phyloP scores from a whole-genome alignment of 1,139 yeast genomes.

The Pichia sp. region DNA sequence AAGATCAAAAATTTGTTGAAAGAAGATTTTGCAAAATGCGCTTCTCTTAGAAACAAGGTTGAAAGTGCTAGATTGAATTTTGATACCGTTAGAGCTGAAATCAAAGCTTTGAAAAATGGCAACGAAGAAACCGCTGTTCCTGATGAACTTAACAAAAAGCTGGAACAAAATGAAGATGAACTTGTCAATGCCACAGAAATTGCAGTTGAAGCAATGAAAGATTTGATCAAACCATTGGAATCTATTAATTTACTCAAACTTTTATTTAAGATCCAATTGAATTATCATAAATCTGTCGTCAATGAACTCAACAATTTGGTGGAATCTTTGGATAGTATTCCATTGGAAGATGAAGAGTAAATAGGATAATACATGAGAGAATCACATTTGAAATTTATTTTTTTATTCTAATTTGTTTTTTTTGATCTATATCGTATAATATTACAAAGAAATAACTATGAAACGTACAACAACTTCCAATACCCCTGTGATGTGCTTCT shows the following conservation, averaged over 20 bases:
- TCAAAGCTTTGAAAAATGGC: slow-evolving; percentile 30
- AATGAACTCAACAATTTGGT: slow-evolving; percentile 34
- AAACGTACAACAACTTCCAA: no score
- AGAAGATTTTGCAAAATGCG: slow-evolving; percentile 52
- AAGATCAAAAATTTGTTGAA: slow-evolving; percentile 44
- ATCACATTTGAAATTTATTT: background rate
- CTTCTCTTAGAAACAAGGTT: slow-evolving; percentile 56
- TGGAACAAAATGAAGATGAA: slow-evolving; percentile 67
- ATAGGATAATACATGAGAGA: no score
- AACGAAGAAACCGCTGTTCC: slow-evolving; percentile 27
- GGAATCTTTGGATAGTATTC: slow-evolving; percentile 33
- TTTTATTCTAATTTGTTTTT: background rate
- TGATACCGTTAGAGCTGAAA: slow-evolving; percentile 56
- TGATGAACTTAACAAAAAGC: slow-evolving; percentile 40
- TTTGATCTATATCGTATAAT: background rate
- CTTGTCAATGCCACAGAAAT: slow-evolving; percentile 67
- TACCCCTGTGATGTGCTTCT: no score
- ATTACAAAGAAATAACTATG: no score
- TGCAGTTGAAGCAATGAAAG: slow-evolving; percentile 73
- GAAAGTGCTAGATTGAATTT: slow-evolving; percentile 62
- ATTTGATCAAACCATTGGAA: slow-evolving; percentile 58
- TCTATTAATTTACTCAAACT: slow-evolving; percentile 53
- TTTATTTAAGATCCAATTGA: slow-evolving; percentile 58
- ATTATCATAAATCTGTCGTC: slow-evolving; percentile 51
- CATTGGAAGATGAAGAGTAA: slow-evolving; percentile 32